Percentiles rank a stretch among this genome's conserved stretches.
These are phyloP conservation scores for Exophiala sp. DNA, from an alignment of 2,329 filamentous ascomycete genomes.

Conservation along the genomic window DNA sequence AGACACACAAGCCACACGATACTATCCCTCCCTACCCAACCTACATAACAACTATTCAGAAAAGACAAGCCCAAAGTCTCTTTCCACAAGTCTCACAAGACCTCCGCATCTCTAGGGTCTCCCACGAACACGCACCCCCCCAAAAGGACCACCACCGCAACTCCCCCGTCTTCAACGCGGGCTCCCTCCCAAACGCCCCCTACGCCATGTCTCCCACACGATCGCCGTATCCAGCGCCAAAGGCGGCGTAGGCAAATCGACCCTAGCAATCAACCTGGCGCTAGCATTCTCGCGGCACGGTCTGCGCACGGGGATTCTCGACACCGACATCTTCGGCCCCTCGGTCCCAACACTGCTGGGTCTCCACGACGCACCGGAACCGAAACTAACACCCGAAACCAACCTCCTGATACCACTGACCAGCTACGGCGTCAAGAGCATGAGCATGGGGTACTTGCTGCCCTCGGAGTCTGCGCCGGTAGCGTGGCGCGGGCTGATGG, in stretches of 20 bases:
- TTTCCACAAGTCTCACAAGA: too few relatives aligned
- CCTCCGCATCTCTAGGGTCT: constrained; percentile 80
- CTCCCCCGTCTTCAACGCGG: constrained; percentile 73
- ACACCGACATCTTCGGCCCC: constrained; percentile 94
- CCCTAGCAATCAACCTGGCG: constrained; percentile 80
- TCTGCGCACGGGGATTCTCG: constrained; percentile 77
- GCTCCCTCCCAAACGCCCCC: constrained; percentile 71
- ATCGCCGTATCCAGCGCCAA: constrained; percentile 96
- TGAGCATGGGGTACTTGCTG: constrained; percentile 97
- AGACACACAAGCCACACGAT: too few relatives aligned
- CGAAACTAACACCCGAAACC: constrained; percentile 20
- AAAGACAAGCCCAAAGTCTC: too few relatives aligned
- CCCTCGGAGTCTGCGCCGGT: constrained; percentile 66
- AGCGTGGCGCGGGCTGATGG: constrained; percentile 94
- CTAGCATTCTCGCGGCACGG: constrained; percentile 78
- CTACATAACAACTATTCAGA: too few relatives aligned
- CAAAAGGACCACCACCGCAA: constrained; percentile 45
- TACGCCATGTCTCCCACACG: constrained; percentile 81
- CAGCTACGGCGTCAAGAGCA: constrained; percentile 93
- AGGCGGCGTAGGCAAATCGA: constrained; percentile 96
- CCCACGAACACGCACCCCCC: too few relatives aligned
- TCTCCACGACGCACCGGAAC: constrained; percentile 45
- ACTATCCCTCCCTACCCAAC: too few relatives aligned
- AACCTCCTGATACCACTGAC: constrained; percentile 80
- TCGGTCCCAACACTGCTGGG: constrained; percentile 87